Evolutionary conservation across 1,284 basidiomycete species (phyloP), one percentile per base, ranked within the genome.

Genomic region (Ganoderma meredithae): DNA sequence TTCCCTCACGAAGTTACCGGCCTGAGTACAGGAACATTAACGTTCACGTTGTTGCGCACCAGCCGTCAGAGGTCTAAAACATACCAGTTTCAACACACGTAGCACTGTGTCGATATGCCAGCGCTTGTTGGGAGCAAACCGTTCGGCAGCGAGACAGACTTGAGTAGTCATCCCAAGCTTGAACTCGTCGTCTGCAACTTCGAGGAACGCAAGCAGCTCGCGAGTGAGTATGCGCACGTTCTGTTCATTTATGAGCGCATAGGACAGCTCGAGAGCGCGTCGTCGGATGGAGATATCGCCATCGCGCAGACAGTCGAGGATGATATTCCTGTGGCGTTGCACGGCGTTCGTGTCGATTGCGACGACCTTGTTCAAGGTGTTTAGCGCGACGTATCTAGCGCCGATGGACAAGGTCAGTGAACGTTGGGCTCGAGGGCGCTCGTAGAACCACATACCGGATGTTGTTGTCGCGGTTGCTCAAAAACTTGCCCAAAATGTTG

Each of bases 101-200:
- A 99, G 83, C 10, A 98, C 94, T 0, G 98, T 99, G 80, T 99
- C 98, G 71, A 99, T 99, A 79, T 99, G 98, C 98, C 98, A 99
- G 73, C 98, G 86, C 82, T 96, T 97, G 81, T 98, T 99, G 0
- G 98, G 98, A 1, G 98, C 97, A 78, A 95, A 99, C 60, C 96
- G 87, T 80, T 99, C 98, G 0, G 98, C 98, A 1, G 97, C 97
- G 27, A 99, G 84, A 73, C 93, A 96, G 70, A 99, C 97, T 80
- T 99, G 97, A 0, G 97, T 98, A 0, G 98, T 99, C 90, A 99
- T 93, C 0, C 95, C 94, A 4, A 96, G 87, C 83, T 99, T 99
- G 86, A 99, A 99, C 80, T 99, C 98, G 75, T 98, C 97, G 79
- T 99, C 98, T 25, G 98, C 96, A 22, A 99, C 95, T 77, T 99